phyloP scores from a whole-genome alignment of 2,329 filamentous ascomycete species.

The Beauveria medogensis region DNA sequence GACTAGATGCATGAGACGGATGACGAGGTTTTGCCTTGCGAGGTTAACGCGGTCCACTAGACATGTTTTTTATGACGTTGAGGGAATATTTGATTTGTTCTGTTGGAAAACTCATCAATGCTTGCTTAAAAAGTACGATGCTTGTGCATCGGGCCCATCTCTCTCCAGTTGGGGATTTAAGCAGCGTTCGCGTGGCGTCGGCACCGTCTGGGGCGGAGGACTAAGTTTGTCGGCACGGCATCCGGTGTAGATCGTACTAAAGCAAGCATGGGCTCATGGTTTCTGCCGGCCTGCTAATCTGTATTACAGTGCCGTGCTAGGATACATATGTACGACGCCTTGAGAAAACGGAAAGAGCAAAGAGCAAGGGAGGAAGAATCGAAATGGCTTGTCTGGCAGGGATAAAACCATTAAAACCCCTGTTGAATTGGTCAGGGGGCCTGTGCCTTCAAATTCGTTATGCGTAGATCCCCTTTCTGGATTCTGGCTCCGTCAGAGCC shows the following conservation, averaged over 20 bases:
- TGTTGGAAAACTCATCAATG: neutral
- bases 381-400: no score
- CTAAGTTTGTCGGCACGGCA: neutral
- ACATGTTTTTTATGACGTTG: neutral
- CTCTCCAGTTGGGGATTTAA: neutral
- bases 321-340: no score
- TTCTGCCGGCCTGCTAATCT: no score
- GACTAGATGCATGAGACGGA: neutral
- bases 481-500: no score
- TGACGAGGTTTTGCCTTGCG: neutral
- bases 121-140: no score
- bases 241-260: neutral
- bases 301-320: no score
- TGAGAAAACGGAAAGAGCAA: no score
- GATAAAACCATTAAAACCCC: no score
- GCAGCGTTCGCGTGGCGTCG: neutral
- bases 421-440: no score
- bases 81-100: neutral
- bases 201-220: neutral
- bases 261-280: neutral
- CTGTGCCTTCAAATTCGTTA: no score
- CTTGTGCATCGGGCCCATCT: neutral
- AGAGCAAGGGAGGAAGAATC: no score
- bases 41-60: constrained; percentile 2
- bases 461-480: no score